phyloP scores from a whole-genome alignment of 208 protist species.

The Trypanosoma scelopori region DNA sequence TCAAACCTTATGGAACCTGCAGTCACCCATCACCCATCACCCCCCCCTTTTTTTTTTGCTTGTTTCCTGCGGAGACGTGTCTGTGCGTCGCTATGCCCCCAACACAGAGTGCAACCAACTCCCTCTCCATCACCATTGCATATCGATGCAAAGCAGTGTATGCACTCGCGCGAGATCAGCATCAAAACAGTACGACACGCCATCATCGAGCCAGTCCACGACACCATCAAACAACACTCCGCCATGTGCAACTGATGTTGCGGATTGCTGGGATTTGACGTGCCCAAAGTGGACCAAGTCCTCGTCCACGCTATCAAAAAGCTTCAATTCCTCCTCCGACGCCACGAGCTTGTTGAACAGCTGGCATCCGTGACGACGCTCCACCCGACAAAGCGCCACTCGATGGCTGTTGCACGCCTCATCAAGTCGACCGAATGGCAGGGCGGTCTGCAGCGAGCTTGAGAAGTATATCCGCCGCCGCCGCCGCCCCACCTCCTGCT shows the following conservation, averaged over 20 bases:
- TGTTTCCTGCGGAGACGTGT: no score
- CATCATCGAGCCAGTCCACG: slow-evolving; percentile 24
- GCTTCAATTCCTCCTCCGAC: slow-evolving; percentile 18
- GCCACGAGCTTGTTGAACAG: slow-evolving; percentile 12
- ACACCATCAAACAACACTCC: slow-evolving; percentile 18
- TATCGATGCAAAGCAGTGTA: slow-evolving; percentile 25
- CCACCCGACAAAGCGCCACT: slow-evolving; percentile 19
- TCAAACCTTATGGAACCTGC: no score
- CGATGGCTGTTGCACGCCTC: background rate
- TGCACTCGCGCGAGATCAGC: slow-evolving; percentile 7
- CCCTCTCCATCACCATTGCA: background rate
- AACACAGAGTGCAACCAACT: background rate
- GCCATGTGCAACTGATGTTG: background rate
- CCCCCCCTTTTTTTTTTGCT: no score
- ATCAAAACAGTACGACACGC: slow-evolving; percentile 16
- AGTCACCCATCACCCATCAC: no score
- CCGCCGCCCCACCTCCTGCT: no score
- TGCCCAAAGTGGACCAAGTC: slow-evolving; percentile 10
- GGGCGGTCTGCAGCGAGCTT: slow-evolving; percentile 17
- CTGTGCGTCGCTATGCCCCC: no score
- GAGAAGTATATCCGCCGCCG: slow-evolving; percentile 13
- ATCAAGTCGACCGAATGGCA: slow-evolving; percentile 15
- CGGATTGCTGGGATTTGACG: background rate
- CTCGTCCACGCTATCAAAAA: slow-evolving; percentile 13
- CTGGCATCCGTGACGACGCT: background rate